Conservation (phyloP, 2,329 filamentous ascomycete genomes). For the Aureobasidium mangrovei region DNA sequence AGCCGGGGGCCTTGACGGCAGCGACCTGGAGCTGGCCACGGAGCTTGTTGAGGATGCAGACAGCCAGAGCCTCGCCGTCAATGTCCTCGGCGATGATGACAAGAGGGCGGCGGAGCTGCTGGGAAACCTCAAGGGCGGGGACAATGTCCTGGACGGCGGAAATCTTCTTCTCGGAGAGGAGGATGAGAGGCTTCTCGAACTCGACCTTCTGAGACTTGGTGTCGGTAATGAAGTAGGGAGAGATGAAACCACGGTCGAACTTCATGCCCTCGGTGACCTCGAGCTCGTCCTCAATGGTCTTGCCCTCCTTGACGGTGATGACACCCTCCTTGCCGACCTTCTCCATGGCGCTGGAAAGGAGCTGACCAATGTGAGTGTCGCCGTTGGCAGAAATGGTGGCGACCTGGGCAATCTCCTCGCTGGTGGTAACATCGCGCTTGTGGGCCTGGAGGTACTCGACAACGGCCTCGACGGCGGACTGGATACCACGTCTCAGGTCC, state of each 20-base stretch:
- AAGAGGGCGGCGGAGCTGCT: slow-evolving; percentile 86
- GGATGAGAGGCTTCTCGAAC: slow-evolving; percentile 98
- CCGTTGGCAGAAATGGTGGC: slow-evolving; percentile 98
- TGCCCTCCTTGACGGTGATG: slow-evolving; percentile 99
- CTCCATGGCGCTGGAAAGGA: slow-evolving; percentile 98
- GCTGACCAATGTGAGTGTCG: slow-evolving; percentile 85
- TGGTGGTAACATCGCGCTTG: slow-evolving; percentile 97
- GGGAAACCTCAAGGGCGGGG: slow-evolving; percentile 92
- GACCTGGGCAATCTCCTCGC: slow-evolving; percentile 93
- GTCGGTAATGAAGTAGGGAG: slow-evolving; percentile 99
- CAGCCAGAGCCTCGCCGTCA: slow-evolving; percentile 93
- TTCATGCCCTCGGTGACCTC: slow-evolving; percentile 99
- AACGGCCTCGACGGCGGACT: slow-evolving; percentile 89
- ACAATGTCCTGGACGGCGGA: slow-evolving; percentile 98
- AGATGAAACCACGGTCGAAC: slow-evolving; percentile 98
- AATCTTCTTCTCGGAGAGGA: slow-evolving; percentile 99
- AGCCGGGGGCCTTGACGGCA: slow-evolving; percentile 96
- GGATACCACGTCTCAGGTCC: slow-evolving; percentile 94
- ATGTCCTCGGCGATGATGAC: slow-evolving; percentile 99
- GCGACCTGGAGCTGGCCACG: slow-evolving; percentile 98
- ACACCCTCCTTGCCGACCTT: slow-evolving; percentile 99
- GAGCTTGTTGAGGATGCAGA: slow-evolving; percentile 99
- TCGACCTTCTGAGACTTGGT: slow-evolving; percentile 98
- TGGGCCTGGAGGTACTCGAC: slow-evolving; percentile 91
- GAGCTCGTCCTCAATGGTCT: slow-evolving; percentile 95